A percentile compares a stretch with the other conserved stretches of the same genome.
phyloP scores from a whole-genome alignment of 495 filamentous ascomycete genomes.

The Podospora sp. region DNA sequence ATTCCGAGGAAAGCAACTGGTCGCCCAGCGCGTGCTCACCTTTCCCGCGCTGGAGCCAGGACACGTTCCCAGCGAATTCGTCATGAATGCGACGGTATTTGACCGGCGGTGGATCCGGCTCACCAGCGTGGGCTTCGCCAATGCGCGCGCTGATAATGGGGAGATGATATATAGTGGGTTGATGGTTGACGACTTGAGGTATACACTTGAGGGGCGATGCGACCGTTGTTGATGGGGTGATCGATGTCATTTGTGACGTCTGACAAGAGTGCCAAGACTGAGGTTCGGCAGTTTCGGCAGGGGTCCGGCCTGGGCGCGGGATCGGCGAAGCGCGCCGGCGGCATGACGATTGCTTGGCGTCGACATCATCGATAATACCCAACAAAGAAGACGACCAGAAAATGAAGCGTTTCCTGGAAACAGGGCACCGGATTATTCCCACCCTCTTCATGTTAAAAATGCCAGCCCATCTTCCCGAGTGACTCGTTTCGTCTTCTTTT shows the following conservation, averaged over 20 bases:
- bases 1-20: conserved; percentile 7
- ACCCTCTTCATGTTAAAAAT: neutral
- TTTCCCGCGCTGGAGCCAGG: conserved; percentile 16
- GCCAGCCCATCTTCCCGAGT: neutral
- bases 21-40: conserved; percentile 10
- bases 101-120: conserved; percentile 3
- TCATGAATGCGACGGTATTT: conserved; percentile 12
- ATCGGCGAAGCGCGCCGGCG: conserved; percentile 1
- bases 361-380: conserved; percentile 1
- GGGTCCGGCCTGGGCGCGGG: neutral
- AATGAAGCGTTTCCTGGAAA: neutral
- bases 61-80: conserved; percentile 7
- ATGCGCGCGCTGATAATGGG: conserved; percentile 10
- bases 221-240: conserved; percentile 1
- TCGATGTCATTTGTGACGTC: conserved; percentile 8
- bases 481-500: neutral
- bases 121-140: conserved; percentile 16
- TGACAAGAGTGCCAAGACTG: conserved; percentile 3
- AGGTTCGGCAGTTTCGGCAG: neutral
- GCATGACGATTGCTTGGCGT: neutral
- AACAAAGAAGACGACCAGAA: neutral
- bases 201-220: neutral
- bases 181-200: conserved; percentile 18
- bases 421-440: conserved; percentile 1
- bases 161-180: conserved; percentile 15